Conservation (phyloP, 345 rosid species). For the Eutrema japonicum region DNA sequence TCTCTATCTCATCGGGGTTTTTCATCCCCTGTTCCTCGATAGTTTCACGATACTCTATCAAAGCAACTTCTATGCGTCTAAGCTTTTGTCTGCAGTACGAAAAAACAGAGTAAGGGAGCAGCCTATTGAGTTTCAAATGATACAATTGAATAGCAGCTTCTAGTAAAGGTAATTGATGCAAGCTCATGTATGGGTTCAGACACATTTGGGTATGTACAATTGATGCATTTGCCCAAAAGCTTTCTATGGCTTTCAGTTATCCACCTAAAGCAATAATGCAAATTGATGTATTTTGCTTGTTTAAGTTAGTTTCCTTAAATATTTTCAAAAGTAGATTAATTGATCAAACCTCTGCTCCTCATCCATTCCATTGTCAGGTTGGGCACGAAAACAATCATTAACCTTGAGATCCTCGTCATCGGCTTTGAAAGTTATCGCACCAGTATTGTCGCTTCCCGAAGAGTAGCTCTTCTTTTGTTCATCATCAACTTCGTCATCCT, state of each 20-base stretch:
- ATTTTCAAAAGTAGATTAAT: background rate
- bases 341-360: conserved; percentile 85
- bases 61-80: conserved; percentile 87
- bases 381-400: conserved; percentile 53
- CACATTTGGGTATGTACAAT: background rate
- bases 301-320: conserved; percentile 5
- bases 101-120: conserved; percentile 23
- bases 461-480: conserved; percentile 86
- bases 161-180: background rate
- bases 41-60: conserved; percentile 95
- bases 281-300: conserved; percentile 6
- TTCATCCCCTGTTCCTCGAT: conserved; percentile 88
- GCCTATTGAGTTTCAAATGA: conserved; percentile 4
- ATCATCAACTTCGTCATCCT: conserved; percentile 88
- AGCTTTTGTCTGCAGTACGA: conserved; percentile 69
- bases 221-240: background rate
- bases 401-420: conserved; percentile 66
- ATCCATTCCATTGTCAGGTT: conserved; percentile 66
- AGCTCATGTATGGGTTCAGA: background rate
- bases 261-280: conserved; percentile 24
- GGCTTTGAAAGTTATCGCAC: conserved; percentile 57
- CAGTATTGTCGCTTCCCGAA: conserved; percentile 87
- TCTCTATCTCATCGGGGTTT: conserved; percentile 85
- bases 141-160: conserved; percentile 23
- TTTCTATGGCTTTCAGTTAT: conserved; percentile 14